phyloP scores from a whole-genome alignment of 495 filamentous ascomycete species.

The Hypoxylon cercidicola region DNA sequence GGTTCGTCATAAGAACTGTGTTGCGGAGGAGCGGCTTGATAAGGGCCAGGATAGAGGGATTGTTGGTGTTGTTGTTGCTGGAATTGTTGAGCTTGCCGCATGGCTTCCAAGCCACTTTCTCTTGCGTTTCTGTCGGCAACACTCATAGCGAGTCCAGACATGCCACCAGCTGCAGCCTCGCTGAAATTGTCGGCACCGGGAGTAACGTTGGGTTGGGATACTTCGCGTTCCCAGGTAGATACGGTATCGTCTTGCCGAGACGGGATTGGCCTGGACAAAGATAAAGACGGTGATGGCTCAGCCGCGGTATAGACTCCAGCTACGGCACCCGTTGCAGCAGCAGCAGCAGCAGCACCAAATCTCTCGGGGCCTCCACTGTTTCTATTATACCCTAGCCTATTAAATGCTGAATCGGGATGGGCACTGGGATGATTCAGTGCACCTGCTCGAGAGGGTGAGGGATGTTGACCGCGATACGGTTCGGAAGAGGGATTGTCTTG shows the following conservation, averaged over 20 bases:
- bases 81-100: constrained; percentile 56
- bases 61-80: constrained; percentile 43
- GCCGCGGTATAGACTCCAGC: constrained; percentile 20
- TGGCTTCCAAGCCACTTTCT: constrained; percentile 77
- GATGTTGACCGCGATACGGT: constrained; percentile 26
- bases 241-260: constrained; percentile 43
- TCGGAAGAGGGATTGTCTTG: constrained; percentile 40
- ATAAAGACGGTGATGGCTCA: constrained; percentile 11
- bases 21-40: constrained; percentile 47
- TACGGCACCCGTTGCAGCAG: constrained; percentile 28
- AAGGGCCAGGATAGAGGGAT: constrained; percentile 46
- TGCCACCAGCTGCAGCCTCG: constrained; percentile 75
- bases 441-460: constrained; percentile 37
- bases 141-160: constrained; percentile 78
- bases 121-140: constrained; percentile 78
- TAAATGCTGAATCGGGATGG: constrained; percentile 58
- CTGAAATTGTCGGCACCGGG: constrained; percentile 82
- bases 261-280: constrained; percentile 40
- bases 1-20: constrained; percentile 29
- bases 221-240: constrained; percentile 44
- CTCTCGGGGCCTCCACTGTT: constrained; percentile 45
- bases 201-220: constrained; percentile 67
- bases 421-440: constrained; percentile 44
- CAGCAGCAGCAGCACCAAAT: constrained; percentile 15
- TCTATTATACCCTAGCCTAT: constrained; percentile 51